phyloP scores from a whole-genome alignment of 192 early-diverging fungal species.

The Gorgonomyces haynaldii region DNA sequence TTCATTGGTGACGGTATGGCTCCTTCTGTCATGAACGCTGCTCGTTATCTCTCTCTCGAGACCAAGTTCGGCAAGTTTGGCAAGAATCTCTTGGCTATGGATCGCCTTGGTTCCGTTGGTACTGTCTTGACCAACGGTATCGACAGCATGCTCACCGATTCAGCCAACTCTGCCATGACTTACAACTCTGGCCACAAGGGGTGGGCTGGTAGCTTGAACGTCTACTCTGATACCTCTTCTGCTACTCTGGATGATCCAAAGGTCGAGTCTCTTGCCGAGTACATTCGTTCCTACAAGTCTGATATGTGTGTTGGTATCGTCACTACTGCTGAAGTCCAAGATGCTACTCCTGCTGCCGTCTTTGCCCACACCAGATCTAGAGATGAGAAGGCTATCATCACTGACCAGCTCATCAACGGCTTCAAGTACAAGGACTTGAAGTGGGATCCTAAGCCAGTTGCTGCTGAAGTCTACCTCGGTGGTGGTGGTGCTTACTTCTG shows the following conservation, averaged over 20 bases:
- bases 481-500: constrained; percentile 53
- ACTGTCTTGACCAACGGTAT: constrained; percentile 49
- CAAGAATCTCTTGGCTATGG: constrained; percentile 25
- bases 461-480: constrained; percentile 50
- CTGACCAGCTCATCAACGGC: constrained; percentile 47
- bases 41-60: constrained; percentile 40
- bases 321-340: constrained; percentile 45
- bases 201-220: constrained; percentile 41
- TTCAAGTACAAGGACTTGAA: not conserved
- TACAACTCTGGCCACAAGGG: constrained; percentile 54
- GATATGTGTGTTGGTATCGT: constrained; percentile 55
- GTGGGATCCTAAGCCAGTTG: constrained; percentile 29
- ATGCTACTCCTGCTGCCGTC: constrained; percentile 57
- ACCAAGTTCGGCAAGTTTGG: constrained; percentile 54
- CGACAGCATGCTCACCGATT: constrained; percentile 54
- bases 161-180: constrained; percentile 56
- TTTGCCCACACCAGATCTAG: constrained; percentile 46
- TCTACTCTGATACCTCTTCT: constrained; percentile 49
- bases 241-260: constrained; percentile 51
- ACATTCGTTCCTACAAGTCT: constrained; percentile 46
- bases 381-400: constrained; percentile 38
- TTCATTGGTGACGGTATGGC: constrained; percentile 59
- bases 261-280: constrained; percentile 46
- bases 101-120: constrained; percentile 21
- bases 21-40: constrained; percentile 29